Base-by-base conservation (phyloP, 352 stramenopile species). In the Achlya hypogyna region DNA sequence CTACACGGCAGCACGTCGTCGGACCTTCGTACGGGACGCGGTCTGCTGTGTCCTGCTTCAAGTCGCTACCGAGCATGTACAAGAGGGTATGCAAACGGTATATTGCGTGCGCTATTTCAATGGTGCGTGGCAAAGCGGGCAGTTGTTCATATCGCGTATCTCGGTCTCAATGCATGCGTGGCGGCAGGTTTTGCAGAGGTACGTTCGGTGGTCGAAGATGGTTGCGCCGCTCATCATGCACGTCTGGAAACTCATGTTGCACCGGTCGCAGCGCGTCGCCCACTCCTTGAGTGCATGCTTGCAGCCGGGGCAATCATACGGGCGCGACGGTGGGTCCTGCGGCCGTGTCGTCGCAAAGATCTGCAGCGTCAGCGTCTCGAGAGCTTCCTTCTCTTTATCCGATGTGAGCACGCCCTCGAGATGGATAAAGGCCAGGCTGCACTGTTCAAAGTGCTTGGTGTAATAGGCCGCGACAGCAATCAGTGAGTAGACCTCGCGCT, bases 381-480 rank as follows among this genome's bases (percentile, higher is more conserved):
- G 82, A 5, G 71, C 71, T 31, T 70, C 65, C 14, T 79, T 53
- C 60, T 93, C 81, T 23, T 88, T 91, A 1, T 89, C 82, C 16
- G 68, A 75, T 2, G 10, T 20, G 9, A 66, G 23, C 47, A 81
- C 52, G 43, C 74, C 63, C 70, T 98, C 92, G 28, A 98, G 81
- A 71, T 97, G 95, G 65, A 97, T 91, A 69, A 98, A 97, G 8
- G 88, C 88, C 62, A 84, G 83, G 45, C 84, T 96, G 74, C 89
- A 97, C 45, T 96, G 83, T 32, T 95, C 85, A 51, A 82, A 97
- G 71, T 96, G 86, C 38, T 91, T 89, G 60, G 82, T 96, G 70
- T 97, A 92, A 69, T 96, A 97, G 5, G 93, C 85, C 2, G 88
- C 86, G 5, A 98, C 75, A 1, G 88, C 93, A n/a, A 98, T 85